phyloP scores from a whole-genome alignment of 768 basidiomycete genomes.

The Holtermanniella nyarrowii region DNA sequence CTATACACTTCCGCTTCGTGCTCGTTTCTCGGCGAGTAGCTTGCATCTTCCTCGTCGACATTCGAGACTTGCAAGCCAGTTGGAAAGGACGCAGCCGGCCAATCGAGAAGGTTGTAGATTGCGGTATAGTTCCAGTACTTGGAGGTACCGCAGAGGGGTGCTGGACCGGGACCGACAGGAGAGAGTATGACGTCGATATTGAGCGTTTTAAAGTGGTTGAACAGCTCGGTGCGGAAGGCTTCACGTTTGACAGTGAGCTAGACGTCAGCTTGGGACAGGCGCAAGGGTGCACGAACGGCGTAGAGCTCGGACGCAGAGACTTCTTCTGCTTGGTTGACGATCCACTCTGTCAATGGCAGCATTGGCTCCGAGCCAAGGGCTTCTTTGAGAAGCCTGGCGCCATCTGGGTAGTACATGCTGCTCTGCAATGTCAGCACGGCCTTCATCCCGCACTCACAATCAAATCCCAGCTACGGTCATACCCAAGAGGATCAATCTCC shows the following conservation, averaged over 20 bases:
- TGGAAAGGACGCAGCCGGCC: constrained; percentile 1
- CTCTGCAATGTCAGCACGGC: not conserved
- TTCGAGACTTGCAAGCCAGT: not conserved
- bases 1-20: not conserved
- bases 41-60: not conserved
- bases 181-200: constrained; percentile 5
- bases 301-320: not conserved
- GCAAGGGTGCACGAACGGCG: not conserved
- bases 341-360: constrained; percentile 3
- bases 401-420: constrained; percentile 2
- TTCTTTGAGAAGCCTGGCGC: not conserved
- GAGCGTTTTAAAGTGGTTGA: constrained; percentile 3
- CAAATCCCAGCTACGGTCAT: not conserved
- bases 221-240: constrained; percentile 7
- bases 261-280: not conserved
- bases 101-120: constrained; percentile 2
- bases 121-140: constrained; percentile 3
- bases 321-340: not conserved
- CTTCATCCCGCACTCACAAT: not conserved
- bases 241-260: constrained; percentile 16
- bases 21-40: not conserved
- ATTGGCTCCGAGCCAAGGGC: not conserved
- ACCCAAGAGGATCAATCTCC: not conserved
- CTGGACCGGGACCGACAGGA: not conserved
- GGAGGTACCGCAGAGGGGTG: not conserved